Base-by-base conservation (phyloP, 805 yeast genomes). In the Cyberlindnera americana region DNA sequence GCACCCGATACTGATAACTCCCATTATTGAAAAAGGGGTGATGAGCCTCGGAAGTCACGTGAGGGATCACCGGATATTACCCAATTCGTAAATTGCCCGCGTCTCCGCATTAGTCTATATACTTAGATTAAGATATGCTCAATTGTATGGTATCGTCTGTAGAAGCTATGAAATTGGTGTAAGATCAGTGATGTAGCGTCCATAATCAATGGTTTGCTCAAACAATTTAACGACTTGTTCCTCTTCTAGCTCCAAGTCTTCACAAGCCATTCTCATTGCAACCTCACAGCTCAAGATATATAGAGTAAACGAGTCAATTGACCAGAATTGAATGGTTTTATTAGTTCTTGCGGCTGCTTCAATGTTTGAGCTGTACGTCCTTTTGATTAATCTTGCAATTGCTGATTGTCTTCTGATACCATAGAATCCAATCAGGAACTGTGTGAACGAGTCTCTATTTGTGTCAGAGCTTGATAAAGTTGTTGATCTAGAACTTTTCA, bases 271-370 rank as follows among this genome's bases (percentile, higher is more conserved):
- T 22, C 77, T 60, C 6, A 76, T 60, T 4, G 79, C 66, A 6
- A 83, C 56, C 49, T 83, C 90, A 19, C 83, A 80, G 7, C 85
- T 78, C 18, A 83, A 56, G 2, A 82, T 79, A 50, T 75, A 78
- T 14, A 73, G 66, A 3, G 72, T 60, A 53, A 81, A 83, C 38
- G 74, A 73, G 17, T 69, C 67, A 1, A 65, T 49, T 3, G 83
- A 75, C 86, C 88, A 82, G 64, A 78, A 83, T 32, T 64, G 60
- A 7, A 82, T 57, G 1, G 78, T 75, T 16, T 64, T 60, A 47
- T 75, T 75, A 3, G 47, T 60, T 37, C n/a, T 4, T 0, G 38
- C 29, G 37, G 41, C 30, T 56, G 48, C 19, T 44, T 38, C 41
- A 3, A 81, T 46, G 21, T 62, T 53, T 1, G 49, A 38, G 18